phyloP scores from a whole-genome alignment of 2,329 filamentous ascomycete genomes.

The Penicillium sp. region DNA sequence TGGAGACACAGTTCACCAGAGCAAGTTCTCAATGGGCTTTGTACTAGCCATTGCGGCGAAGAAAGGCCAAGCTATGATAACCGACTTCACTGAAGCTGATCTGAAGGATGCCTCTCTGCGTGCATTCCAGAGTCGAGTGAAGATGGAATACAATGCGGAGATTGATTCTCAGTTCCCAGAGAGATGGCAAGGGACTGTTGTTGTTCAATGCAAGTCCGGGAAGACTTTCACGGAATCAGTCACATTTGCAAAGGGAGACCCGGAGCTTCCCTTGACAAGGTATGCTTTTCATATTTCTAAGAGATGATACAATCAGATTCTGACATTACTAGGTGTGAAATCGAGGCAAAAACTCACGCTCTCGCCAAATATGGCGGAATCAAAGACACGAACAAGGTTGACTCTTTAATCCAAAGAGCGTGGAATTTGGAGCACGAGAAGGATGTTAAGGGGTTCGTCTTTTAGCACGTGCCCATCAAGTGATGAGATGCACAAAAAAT shows the following conservation, averaged over 20 bases:
- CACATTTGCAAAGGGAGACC: slow-evolving; percentile 30
- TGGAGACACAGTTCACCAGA: slow-evolving; percentile 34
- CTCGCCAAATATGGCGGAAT: slow-evolving; percentile 25
- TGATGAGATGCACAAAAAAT: neutral
- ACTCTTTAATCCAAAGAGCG: slow-evolving; percentile 18
- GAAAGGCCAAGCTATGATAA: slow-evolving; percentile 32
- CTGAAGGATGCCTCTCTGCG: slow-evolving; percentile 23
- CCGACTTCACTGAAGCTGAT: slow-evolving; percentile 30
- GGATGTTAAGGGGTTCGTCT: slow-evolving; percentile 19
- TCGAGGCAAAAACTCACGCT: slow-evolving; percentile 20
- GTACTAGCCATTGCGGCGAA: slow-evolving; percentile 33
- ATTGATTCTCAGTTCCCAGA: slow-evolving; percentile 30
- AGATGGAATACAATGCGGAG: slow-evolving; percentile 26
- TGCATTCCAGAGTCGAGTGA: slow-evolving; percentile 27
- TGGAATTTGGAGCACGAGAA: slow-evolving; percentile 24
- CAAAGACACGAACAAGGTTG: slow-evolving; percentile 14
- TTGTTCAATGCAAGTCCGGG: slow-evolving; percentile 25
- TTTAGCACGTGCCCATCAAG: neutral
- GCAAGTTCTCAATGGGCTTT: slow-evolving; percentile 37
- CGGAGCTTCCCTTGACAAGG: slow-evolving; percentile 28
- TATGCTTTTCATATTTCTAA: slow-evolving; percentile 3
- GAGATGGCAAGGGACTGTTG: slow-evolving; percentile 29
- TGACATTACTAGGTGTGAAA: slow-evolving; percentile 13
- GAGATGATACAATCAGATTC: too few relatives aligned
- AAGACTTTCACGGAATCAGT: slow-evolving; percentile 22